Conservation (phyloP, 805 yeast species). For the Zygosaccharomyces lentus region DNA sequence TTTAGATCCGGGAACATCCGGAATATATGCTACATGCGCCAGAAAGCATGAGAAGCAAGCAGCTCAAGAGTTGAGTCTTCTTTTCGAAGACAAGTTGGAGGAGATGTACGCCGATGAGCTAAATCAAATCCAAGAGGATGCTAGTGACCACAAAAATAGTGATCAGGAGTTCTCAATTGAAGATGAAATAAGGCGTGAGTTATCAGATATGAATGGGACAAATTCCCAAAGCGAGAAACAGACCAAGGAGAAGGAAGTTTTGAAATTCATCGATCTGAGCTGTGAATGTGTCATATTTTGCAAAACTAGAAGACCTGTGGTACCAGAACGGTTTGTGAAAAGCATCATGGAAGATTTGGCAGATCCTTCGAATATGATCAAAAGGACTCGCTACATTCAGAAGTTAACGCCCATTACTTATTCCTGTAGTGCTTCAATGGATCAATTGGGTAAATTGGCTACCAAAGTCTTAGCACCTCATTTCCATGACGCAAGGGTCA, state of each 20-base stretch:
- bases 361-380: conserved; percentile 40
- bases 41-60: conserved; percentile 76
- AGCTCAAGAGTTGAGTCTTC: conserved; percentile 60
- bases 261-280: conserved; percentile 59
- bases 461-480: conserved; percentile 59
- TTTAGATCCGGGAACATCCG: conserved; percentile 80
- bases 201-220: conserved; percentile 52
- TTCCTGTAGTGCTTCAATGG: conserved; percentile 68
- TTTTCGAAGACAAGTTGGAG: conserved; percentile 53
- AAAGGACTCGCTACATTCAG: conserved; percentile 69
- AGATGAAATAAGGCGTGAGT: conserved; percentile 67
- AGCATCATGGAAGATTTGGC: conserved; percentile 58
- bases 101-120: conserved; percentile 42
- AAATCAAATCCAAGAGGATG: conserved; percentile 18
- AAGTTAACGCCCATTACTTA: conserved; percentile 73
- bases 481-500: conserved; percentile 49
- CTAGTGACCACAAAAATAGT: conserved; percentile 17
- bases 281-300: conserved; percentile 85
- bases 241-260: conserved; percentile 42
- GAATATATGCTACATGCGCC: conserved; percentile 85
- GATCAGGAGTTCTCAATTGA: conserved; percentile 57
- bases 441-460: conserved; percentile 61
- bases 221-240: conserved; percentile 34
- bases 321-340: conserved; percentile 68
- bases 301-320: conserved; percentile 72